Evolutionary conservation across 176 grass and related monocot genomes (phyloP), one percentile per base, ranked within the genome.

Genomic region (Eremochloa ophiuroides): DNA sequence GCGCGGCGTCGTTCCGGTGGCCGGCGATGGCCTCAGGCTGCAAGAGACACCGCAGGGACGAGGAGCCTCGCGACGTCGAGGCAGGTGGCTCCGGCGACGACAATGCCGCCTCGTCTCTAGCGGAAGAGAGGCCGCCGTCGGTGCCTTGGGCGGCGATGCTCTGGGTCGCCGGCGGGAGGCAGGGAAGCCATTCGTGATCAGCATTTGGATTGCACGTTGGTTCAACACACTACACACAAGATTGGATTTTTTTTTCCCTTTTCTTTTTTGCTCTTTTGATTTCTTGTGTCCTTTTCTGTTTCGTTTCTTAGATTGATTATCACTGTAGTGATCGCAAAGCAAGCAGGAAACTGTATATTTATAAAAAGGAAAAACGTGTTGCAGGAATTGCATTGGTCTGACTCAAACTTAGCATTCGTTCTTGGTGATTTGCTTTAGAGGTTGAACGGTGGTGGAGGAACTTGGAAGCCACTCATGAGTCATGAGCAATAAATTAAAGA

Each of bases 1-100:
- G 89, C 18, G 79, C 89, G 26, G 65, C 74, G 72, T 97, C 94
- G 33, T 94, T 97, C 79, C 80, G 94, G 66, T 84, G 85, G 76
- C 87, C 87, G 41, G 85, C 85, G 62, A 84, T 84, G 62, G 64
- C 83, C 28, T 61, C 62, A 1, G 75, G 30, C 27, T 77, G 42
- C 59, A 80, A 51, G 67, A 80, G 76, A 18, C 86, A 83, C 0
- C 42, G 7, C 16, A 2, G 33, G 1, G 64, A 2, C 63, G 63
- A 20, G 7, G 22, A 75, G 73, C 35, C 56, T 60, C 62, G 74
- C 59, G 95, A 98, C 83, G 39, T 91, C 56, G 81, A 77, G 53
- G 83, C 61, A 9, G 80, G 51, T 39, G 55, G 70, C 16, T 10
- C 70, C 71, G 30, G 62, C 18, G 64, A 61, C 31, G 64, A 66